Conservation (phyloP, 768 basidiomycete genomes). For the Lactarius akahatsu region DNA sequence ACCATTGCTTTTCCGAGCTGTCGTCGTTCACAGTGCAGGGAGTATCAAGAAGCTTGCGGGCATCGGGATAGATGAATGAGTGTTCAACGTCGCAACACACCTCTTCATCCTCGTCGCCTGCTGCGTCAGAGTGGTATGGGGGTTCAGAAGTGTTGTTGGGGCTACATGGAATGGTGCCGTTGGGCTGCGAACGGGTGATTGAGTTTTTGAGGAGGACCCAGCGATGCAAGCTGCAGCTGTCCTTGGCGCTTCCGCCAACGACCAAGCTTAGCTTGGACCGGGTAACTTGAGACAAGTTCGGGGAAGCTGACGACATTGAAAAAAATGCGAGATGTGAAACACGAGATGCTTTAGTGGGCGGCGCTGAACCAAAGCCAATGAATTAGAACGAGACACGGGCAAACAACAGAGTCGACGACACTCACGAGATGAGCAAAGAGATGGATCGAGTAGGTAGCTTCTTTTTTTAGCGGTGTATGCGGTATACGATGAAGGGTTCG, state of each 20-base stretch:
- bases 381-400: slow-evolving; percentile 10
- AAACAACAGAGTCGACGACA: neutral
- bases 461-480: slow-evolving; percentile 63
- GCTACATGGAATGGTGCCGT: slow-evolving; percentile 37
- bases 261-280: slow-evolving; percentile 58
- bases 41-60: slow-evolving; percentile 51
- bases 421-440: slow-evolving; percentile 27
- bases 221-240: slow-evolving; percentile 75
- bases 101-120: slow-evolving; percentile 49
- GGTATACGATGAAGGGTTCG: slow-evolving; percentile 84
- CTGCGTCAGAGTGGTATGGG: slow-evolving; percentile 42
- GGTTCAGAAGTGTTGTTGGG: slow-evolving; percentile 33
- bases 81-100: slow-evolving; percentile 47
- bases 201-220: slow-evolving; percentile 91
- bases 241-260: slow-evolving; percentile 51
- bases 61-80: slow-evolving; percentile 81
- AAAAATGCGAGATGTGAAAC: slow-evolving; percentile 29
- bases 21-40: slow-evolving; percentile 37
- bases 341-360: slow-evolving; percentile 16
- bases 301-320: slow-evolving; percentile 48
- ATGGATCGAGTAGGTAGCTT: slow-evolving; percentile 8
- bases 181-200: slow-evolving; percentile 54
- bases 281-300: slow-evolving; percentile 59
- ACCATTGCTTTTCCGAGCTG: slow-evolving; percentile 74
- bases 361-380: slow-evolving; percentile 1